Evolutionary conservation across 176 grass and related monocot genomes (phyloP), one percentile per base, ranked within the genome.

Genomic region (Carex myosuroides): DNA sequence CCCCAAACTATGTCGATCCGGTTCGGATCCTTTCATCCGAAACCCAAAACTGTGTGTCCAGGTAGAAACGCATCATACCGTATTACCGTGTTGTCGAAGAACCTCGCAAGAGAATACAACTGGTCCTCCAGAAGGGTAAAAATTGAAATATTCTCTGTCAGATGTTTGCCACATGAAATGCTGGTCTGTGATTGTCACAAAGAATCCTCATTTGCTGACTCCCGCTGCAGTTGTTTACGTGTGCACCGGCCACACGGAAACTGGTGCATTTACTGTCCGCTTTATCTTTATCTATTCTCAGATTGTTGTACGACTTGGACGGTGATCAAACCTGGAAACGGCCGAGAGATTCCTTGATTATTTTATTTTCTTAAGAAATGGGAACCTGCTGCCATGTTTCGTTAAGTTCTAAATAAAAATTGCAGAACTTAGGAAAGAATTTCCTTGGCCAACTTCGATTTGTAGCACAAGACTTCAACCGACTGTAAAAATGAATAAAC

Each of bases 261-360:
- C 29, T 80, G 57, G 6, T 59, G 58, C 64, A 16, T 67, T 37
- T 0, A 33, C 24, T 33, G 24, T 64, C 42, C 42, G 6, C 42
- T 44, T 44, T 44, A 44, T 44, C 42, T 8, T 44, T 44, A 44
- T 44, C 42, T 44, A 44, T 44, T 44, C 42, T 44, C 7, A 8
- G 0, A 64, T 10, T 32, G 26, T 32, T 65, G 63, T 13, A 11
- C 63, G 37, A n/a, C 30, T 64, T 65, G 79, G 79, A 42, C 60
- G 79, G 79, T 82, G 79, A 46, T 82, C 60, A 24, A 81, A 48
- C n/a, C 79, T 24, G 59, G 58, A 64, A 81, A 81, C 32, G 12
- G 8, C 32, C 3, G 18, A 46, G 13, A 65, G 60, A 48, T 82
- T 11, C 60, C 24, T 82, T 32, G 8, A 32, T 79, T 79, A 41